Base-by-base conservation (phyloP, 176 grass and related monocot genomes). In the Calamus simplicifolius region DNA sequence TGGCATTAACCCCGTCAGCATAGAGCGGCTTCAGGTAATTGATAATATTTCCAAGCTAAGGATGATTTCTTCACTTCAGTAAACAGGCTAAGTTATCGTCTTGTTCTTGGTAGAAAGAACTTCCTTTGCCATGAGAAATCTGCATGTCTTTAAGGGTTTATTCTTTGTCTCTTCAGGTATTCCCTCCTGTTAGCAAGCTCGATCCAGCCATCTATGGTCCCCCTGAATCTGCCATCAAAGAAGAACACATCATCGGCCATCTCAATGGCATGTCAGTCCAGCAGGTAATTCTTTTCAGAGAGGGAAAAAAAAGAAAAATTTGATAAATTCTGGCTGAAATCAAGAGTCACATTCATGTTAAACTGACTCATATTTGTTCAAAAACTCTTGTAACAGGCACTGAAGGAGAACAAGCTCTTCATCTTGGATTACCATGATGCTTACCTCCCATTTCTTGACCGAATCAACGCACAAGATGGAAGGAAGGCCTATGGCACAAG, bases 401-500 rank as follows among this genome's bases (percentile, higher is more conserved):
- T 98, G 58, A 52, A 71, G 56, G 66, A 30, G 54, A 81, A 81
- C 49, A 62, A 74, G 76, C 71, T 98, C 1, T 98, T 93, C 84
- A 83, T 85, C 52, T 52, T 98, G 53, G 88, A 98, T 63, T 93
- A 75, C 67, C 94, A 98, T 64, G 94, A 98, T 35, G 77, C 79
- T 31, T 92, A 92, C 75, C 52, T 98, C 14, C 94, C 94, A 2
- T 92, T 93, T 60, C 71, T 98, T 30, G 85, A 93, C 54, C 50
- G 75, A 59, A 93, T 98, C 77, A 98, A 98, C 16, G 79, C 88
- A 14, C 85, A 60, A 55, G 88, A 92, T 25, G 88, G 94, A 30
- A 79, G 94, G 0, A 98, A 98, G 76, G 94, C 88, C 17, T 98
- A 98, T 55, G 94, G 79, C 1, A 93, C 94, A 25, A 84, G 94